A percentile compares a stretch with the other conserved stretches of the same genome.
These are phyloP conservation scores for Sporothrix protearum DNA, from an alignment of 2,329 filamentous ascomycete species.

Conservation along the genomic window DNA sequence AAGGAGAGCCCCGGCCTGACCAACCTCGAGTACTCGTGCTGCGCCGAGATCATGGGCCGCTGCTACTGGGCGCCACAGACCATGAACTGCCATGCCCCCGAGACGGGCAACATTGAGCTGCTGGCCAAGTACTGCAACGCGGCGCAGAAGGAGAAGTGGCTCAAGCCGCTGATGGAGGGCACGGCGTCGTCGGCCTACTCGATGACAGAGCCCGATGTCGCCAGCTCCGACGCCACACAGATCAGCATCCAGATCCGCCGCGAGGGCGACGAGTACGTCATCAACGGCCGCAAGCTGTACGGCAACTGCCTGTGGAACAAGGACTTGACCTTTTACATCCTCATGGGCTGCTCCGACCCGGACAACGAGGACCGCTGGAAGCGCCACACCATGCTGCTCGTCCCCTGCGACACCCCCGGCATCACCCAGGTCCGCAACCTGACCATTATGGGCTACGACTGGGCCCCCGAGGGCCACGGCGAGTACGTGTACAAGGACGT, in stretches of 20 bases:
- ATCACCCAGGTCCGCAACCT: constrained; percentile 94
- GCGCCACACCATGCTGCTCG: constrained; percentile 89
- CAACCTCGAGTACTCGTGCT: constrained; percentile 94
- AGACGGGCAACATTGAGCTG: constrained; percentile 95
- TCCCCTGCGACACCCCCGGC: constrained; percentile 74
- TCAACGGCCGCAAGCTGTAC: constrained; percentile 99
- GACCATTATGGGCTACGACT: constrained; percentile 90
- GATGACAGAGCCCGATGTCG: constrained; percentile 89
- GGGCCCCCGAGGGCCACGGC: constrained; percentile 93
- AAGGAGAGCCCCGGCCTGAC: constrained; percentile 89
- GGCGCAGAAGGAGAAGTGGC: constrained; percentile 78
- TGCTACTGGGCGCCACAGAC: constrained; percentile 78
- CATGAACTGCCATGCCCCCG: constrained; percentile 84
- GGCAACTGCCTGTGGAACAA: constrained; percentile 91
- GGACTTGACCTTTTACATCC: constrained; percentile 86
- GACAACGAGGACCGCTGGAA: constrained; percentile 72
- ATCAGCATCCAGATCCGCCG: constrained; percentile 78
- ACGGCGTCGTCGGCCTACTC: constrained; percentile 85
- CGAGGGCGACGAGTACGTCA: constrained; percentile 85
- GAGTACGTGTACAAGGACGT: constrained; percentile 89
- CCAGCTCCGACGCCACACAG: constrained; percentile 88
- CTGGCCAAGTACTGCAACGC: constrained; percentile 86
- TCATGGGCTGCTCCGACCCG: constrained; percentile 89
- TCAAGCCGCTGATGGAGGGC: constrained; percentile 75
- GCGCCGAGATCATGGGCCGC: constrained; percentile 93